A percentile compares a stretch with the other conserved stretches of the same genome.
phyloP scores from a whole-genome alignment of 257 asterid species.

The Nicotiana benthamiana region DNA sequence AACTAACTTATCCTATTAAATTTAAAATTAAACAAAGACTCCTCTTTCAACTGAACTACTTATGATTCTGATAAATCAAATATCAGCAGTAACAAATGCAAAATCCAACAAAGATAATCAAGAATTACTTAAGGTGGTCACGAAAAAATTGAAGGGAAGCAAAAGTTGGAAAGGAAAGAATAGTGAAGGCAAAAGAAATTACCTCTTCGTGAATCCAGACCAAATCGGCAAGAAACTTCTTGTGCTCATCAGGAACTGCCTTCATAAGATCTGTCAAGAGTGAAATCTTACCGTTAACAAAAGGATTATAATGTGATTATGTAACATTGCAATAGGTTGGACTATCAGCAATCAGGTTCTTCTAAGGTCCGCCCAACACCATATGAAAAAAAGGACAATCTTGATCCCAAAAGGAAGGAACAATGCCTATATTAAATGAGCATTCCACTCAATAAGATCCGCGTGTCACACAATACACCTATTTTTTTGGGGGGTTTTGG shows the following conservation, averaged over 20 bases:
- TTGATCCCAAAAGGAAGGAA: neutral
- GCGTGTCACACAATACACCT: neutral
- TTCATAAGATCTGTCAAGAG: slow-evolving; percentile 48
- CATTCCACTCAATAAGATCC: neutral
- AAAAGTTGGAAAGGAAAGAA: neutral
- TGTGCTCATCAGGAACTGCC: slow-evolving; percentile 84
- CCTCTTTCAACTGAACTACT: too few relatives aligned
- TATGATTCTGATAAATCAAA: too few relatives aligned
- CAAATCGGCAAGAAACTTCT: slow-evolving; percentile 73
- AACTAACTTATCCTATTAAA: too few relatives aligned
- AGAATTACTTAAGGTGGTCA: neutral
- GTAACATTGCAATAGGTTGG: neutral
- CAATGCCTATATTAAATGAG: neutral
- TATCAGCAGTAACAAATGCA: too few relatives aligned
- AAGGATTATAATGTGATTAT: neutral
- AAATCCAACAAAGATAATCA: too few relatives aligned
- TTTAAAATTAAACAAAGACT: too few relatives aligned
- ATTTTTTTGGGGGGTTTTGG: too few relatives aligned
- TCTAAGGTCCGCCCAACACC: neutral
- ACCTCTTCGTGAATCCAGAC: slow-evolving; percentile 98
- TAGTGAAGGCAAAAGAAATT: neutral
- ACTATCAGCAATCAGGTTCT: neutral
- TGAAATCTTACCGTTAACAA: neutral
- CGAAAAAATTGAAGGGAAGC: neutral
- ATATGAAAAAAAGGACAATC: neutral